Percentiles rank a stretch among this genome's conserved stretches.
Conservation (phyloP, 1,284 basidiomycete species). For the Ustilago esculenta region DNA sequence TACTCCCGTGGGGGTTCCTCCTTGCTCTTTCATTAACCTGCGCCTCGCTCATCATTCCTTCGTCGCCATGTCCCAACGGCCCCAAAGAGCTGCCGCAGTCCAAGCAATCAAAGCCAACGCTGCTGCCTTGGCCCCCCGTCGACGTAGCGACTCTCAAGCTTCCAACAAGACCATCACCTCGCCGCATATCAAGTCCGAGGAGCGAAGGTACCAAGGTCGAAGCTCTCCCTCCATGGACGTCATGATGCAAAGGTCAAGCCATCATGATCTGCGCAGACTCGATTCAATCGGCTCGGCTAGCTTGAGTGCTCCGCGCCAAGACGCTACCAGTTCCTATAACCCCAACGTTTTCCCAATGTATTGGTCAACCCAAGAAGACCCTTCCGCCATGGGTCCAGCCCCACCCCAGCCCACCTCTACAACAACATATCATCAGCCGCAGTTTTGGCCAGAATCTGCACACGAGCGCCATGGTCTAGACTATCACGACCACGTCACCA, state of each 20-base stretch:
- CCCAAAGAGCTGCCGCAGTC: constrained; percentile 39
- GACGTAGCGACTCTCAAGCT: constrained; percentile 29
- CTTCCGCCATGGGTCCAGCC: not conserved
- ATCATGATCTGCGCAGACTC: constrained; percentile 23
- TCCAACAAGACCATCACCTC: constrained; percentile 31
- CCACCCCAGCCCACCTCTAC: constrained; percentile 1
- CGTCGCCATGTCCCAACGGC: constrained; percentile 24
- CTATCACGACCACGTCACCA: constrained; percentile 14
- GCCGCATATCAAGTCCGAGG: constrained; percentile 19
- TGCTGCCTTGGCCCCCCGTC: constrained; percentile 18
- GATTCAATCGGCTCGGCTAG: not conserved
- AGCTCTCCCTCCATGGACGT: constrained; percentile 32
- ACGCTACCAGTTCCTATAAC: not conserved
- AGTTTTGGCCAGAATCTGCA: constrained; percentile 16
- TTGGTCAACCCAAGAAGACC: constrained; percentile 18
- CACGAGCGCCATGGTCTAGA: constrained; percentile 7
- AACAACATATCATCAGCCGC: constrained; percentile 8
- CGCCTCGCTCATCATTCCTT: not conserved
- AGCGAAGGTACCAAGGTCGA: constrained; percentile 8
- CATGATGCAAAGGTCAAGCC: constrained; percentile 28
- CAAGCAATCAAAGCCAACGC: constrained; percentile 36
- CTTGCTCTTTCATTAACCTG: not conserved
- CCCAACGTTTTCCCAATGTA: constrained; percentile 10
- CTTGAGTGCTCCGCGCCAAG: not conserved
- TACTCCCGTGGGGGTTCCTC: not conserved